Conservation (phyloP, 2,329 filamentous ascomycete genomes). For the Fonsecaea erecta region DNA sequence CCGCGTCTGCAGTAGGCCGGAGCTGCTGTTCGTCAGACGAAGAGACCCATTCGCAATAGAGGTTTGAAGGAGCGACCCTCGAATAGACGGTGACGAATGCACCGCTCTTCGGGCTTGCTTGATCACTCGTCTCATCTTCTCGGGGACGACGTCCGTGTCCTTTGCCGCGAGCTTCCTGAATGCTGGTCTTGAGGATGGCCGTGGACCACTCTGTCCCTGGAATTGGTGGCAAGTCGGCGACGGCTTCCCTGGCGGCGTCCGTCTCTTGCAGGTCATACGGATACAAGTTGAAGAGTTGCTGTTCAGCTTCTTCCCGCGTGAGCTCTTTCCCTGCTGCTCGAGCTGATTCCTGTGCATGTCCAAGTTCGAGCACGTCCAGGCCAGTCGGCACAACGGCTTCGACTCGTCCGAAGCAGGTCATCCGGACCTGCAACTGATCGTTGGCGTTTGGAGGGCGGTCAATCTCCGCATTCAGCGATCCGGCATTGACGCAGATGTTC, state of each 20-base stretch:
- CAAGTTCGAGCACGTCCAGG: slow-evolving; percentile 14
- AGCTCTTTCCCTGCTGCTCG: slow-evolving; percentile 2
- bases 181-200: slow-evolving; percentile 3
- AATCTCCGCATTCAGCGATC: not conserved
- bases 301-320: slow-evolving; percentile 15
- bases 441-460: not conserved
- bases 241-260: slow-evolving; percentile 14
- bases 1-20: not conserved
- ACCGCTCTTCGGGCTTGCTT: slow-evolving; percentile 14
- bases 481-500: slow-evolving; percentile 29
- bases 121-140: not conserved
- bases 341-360: slow-evolving; percentile 5
- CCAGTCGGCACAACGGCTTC: slow-evolving; percentile 30
- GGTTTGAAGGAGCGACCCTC: slow-evolving; percentile 22
- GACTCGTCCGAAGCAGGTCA: slow-evolving; percentile 35
- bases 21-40: not conserved
- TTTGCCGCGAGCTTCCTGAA: not conserved
- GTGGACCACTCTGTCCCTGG: slow-evolving; percentile 28
- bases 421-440: slow-evolving; percentile 26
- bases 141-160: not conserved
- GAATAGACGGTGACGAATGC: slow-evolving; percentile 31
- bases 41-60: slow-evolving; percentile 31
- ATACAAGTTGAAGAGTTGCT: slow-evolving; percentile 17
- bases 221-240: not conserved
- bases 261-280: slow-evolving; percentile 24